A percentile compares a stretch with the other conserved stretches of the same genome.
These are phyloP conservation scores for Arthrobotrys megalospora DNA, from an alignment of 2,329 filamentous ascomycete species.

Conservation along the genomic window DNA sequence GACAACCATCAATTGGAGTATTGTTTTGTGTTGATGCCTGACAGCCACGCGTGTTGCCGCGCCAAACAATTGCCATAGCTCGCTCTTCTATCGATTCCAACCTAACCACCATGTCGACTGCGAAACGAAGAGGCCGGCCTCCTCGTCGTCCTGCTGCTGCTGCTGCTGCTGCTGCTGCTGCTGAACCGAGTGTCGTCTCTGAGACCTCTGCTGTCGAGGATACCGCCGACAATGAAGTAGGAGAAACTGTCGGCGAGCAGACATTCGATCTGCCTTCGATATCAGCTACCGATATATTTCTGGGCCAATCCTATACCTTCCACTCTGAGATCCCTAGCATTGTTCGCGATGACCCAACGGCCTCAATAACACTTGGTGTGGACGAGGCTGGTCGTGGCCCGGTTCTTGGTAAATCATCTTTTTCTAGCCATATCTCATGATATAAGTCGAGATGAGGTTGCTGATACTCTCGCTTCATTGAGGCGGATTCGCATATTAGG, in stretches of 20 bases:
- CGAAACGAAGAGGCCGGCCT: constrained; percentile 42
- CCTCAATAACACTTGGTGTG: constrained; percentile 69
- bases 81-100: neutral
- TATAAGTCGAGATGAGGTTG: neutral
- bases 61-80: constrained; percentile 9
- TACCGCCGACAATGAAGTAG: constrained; percentile 1
- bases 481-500: constrained; percentile 68
- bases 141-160: constrained; percentile 15
- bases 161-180: neutral
- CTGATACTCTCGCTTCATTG: constrained; percentile 22
- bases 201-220: neutral
- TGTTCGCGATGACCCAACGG: constrained; percentile 71
- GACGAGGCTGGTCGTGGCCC: constrained; percentile 70
- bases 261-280: constrained; percentile 80
- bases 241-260: neutral
- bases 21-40: constrained; percentile 33
- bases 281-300: constrained; percentile 72
- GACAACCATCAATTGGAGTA: neutral
- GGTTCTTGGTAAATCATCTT: constrained; percentile 73
- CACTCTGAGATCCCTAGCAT: constrained; percentile 78
- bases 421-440: neutral
- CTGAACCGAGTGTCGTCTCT: neutral
- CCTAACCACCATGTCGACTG: neutral
- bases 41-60: constrained; percentile 24
- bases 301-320: constrained; percentile 79